Conservation (phyloP, 2,329 filamentous ascomycete genomes). For the Botrytis porri region DNA sequence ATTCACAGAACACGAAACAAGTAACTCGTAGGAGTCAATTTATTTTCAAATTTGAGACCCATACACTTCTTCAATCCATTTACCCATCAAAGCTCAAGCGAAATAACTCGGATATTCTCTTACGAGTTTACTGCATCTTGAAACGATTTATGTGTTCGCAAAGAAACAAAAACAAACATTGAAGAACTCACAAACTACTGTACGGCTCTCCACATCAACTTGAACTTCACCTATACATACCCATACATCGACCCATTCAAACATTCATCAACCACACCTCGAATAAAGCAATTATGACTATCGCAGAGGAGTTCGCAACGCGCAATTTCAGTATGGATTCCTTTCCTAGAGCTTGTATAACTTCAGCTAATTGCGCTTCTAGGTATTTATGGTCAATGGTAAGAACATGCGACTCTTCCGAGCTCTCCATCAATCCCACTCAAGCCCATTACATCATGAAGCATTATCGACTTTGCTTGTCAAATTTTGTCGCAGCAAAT, state of each 20-base stretch:
- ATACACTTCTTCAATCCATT: background rate
- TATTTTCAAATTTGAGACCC: slow-evolving; percentile 6
- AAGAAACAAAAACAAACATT: slow-evolving; percentile 9
- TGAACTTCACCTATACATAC: background rate
- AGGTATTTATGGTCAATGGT: slow-evolving; percentile 79
- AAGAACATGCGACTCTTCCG: slow-evolving; percentile 40
- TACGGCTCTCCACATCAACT: background rate
- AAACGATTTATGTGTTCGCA: slow-evolving; percentile 20
- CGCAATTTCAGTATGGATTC: slow-evolving; percentile 68
- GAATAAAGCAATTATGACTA: slow-evolving; percentile 56
- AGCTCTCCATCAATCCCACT: slow-evolving; percentile 7
- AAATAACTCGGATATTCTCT: slow-evolving; percentile 1
- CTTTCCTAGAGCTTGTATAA: background rate
- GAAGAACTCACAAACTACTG: background rate
- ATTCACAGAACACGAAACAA: slow-evolving; percentile 9
- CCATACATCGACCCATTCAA: slow-evolving; percentile 6
- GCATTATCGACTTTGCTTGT: slow-evolving; percentile 4
- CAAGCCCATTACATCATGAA: slow-evolving; percentile 13
- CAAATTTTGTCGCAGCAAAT: background rate
- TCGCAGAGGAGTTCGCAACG: slow-evolving; percentile 69
- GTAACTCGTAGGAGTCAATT: slow-evolving; percentile 10
- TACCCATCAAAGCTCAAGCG: slow-evolving; percentile 14
- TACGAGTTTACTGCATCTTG: background rate
- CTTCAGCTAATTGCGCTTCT: slow-evolving; percentile 29
- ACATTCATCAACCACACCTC: background rate